Evolutionary conservation across 1,284 basidiomycete genomes (phyloP), one percentile per base, ranked within the genome.

Genomic region (Singerocomus inundabilis): DNA sequence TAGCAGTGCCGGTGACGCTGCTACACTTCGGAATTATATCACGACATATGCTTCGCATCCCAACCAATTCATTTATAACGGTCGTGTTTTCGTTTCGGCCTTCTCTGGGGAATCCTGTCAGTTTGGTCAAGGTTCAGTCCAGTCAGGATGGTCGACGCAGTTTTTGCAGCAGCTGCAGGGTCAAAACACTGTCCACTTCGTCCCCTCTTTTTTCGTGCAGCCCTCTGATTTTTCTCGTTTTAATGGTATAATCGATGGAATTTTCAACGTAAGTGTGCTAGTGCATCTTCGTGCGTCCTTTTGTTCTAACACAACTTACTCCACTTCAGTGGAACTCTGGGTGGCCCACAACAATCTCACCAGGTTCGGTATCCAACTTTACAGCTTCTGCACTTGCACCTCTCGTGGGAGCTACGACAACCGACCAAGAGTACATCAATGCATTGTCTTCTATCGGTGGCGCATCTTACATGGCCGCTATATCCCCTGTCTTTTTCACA

Each of bases 401-500:
- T 40, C 70, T 69, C 43, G 68, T 81, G 46, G 77, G 77, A 5
- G 67, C 73, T 10, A 80, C 75, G 5, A 70, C 72, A 42, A 70
- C 72, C 5, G 84, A 87, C 52, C 61, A 63, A 8, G 61, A 77
- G 50, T 75, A 80, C 53, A 60, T 79, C 40, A 54, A 67, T 18
- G 70, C 64, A 4, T 66, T 82, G 48, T 35, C 54, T n/a, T 52
- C 60, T 12, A 58, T 71, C 36, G 56, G 59, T 4, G 64, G 64
- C 21, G 21, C 21, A 48, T 54, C 55, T 5, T 65, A 63, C 32
- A 57, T 64, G 46, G 75, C 73, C 21, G 68, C 78, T 21, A 78
- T 86, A 25, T 82, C 84, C 13, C 82, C 87, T 39, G 83, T 80
- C 78, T 93, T 93, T 75, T 93, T 85, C 74, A 91, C 90, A 8